Conservation (phyloP, 2,329 filamentous ascomycete species). For the Calonectria pauciramosa region DNA sequence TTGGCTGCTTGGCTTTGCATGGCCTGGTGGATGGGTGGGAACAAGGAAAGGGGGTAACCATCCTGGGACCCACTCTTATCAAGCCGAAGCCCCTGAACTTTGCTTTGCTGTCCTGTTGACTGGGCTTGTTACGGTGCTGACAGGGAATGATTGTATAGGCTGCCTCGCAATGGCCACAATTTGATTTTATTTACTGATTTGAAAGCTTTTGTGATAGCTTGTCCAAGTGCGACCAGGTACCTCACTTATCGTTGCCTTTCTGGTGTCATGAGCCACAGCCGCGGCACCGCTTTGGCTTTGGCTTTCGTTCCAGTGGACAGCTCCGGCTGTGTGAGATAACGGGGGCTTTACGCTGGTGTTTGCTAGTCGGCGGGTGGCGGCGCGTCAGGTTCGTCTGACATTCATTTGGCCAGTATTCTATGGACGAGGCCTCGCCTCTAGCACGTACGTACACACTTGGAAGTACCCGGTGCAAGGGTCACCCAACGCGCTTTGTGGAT, state of each 20-base stretch:
- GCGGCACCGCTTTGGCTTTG: not conserved
- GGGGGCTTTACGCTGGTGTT: not conserved
- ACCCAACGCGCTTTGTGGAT: not conserved
- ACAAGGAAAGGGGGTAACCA: conserved; percentile 39
- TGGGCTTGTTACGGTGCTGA: not conserved
- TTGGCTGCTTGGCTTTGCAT: conserved; percentile 1
- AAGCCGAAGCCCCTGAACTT: conserved; percentile 9
- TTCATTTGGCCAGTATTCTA: conserved; percentile 17
- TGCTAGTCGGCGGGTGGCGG: conserved; percentile 39
- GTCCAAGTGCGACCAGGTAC: not conserved
- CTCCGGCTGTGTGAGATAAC: not conserved
- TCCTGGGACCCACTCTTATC: conserved; percentile 22
- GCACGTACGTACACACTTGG: not conserved
- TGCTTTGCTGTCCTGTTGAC: not conserved
- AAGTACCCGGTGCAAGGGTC: not conserved
- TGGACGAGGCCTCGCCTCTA: not conserved
- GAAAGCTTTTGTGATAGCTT: not conserved
- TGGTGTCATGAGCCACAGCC: not conserved
- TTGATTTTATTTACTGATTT: not conserved
- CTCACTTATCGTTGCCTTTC: not conserved
- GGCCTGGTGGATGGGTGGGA: conserved; percentile 22
- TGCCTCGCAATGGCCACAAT: not conserved
- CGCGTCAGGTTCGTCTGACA: conserved; percentile 35
- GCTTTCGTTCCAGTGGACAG: not conserved
- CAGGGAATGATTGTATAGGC: not conserved